phyloP scores from a whole-genome alignment of 148 eudicot species.

The Diospyros kaki region DNA sequence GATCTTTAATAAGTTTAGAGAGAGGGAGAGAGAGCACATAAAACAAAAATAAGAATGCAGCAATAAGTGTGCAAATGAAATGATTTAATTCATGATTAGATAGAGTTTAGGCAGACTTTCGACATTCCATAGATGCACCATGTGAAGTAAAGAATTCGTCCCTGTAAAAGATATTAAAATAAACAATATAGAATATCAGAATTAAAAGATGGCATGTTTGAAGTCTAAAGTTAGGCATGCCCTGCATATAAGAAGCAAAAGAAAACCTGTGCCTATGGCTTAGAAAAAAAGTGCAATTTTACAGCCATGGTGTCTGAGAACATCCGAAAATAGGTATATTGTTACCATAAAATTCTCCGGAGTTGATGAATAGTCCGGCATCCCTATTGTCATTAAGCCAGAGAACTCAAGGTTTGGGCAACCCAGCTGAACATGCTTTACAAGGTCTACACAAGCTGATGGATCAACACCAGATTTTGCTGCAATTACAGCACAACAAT shows the following conservation, averaged over 20 bases:
- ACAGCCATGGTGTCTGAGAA: not conserved
- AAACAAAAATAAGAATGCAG: not conserved
- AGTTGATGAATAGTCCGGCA: slow-evolving; percentile 89
- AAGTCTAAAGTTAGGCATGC: not conserved
- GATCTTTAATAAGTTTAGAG: slow-evolving; percentile 1
- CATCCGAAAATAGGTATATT: not conserved
- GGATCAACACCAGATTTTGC: slow-evolving; percentile 95
- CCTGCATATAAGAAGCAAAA: not conserved
- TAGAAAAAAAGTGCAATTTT: not conserved
- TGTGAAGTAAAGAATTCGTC: too few species aligned
- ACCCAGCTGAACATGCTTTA: slow-evolving; percentile 59
- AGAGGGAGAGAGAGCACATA: not conserved
- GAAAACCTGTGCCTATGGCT: not conserved
- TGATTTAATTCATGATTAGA: too few species aligned
- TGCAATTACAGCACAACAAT: slow-evolving; percentile 30
- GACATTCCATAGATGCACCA: too few species aligned
- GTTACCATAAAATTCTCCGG: slow-evolving; percentile 90
- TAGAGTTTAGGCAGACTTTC: too few species aligned
- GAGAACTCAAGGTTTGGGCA: slow-evolving; percentile 80
- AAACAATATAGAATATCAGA: too few species aligned
- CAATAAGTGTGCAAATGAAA: too few species aligned
- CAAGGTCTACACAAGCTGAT: slow-evolving; percentile 71
- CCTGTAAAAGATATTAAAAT: too few species aligned
- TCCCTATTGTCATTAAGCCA: slow-evolving; percentile 96
- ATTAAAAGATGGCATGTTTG: not conserved